Percentiles rank a stretch among this genome's conserved stretches.
phyloP scores from a whole-genome alignment of 2,329 filamentous ascomycete species.

The Pestalotiopsis fici region DNA sequence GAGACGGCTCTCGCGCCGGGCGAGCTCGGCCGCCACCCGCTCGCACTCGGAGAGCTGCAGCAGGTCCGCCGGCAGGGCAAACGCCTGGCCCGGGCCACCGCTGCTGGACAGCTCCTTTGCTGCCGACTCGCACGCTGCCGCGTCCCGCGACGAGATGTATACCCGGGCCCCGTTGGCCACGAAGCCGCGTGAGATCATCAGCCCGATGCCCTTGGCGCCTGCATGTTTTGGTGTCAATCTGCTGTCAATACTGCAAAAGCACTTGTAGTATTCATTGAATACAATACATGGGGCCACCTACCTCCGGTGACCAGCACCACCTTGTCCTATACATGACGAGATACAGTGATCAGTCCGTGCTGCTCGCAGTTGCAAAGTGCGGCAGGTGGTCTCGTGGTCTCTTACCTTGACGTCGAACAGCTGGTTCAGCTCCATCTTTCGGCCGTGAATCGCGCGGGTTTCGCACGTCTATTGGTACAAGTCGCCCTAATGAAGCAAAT shows the following conservation, averaged over 20 bases:
- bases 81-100: slow-evolving; percentile 50
- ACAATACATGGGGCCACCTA: slow-evolving; percentile 8
- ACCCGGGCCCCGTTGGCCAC: slow-evolving; percentile 64
- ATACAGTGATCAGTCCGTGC: slow-evolving; percentile 3
- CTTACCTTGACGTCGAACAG: slow-evolving; percentile 63
- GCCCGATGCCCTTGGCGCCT: slow-evolving; percentile 63
- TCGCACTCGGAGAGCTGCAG: slow-evolving; percentile 59
- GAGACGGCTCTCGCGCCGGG: slow-evolving; percentile 49
- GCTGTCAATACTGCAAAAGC: neutral
- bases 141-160: slow-evolving; percentile 67
- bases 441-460: neutral
- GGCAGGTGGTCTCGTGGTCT: neutral
- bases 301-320: slow-evolving; percentile 60
- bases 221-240: neutral
- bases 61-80: slow-evolving; percentile 64
- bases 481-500: neutral
- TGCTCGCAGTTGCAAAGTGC: neutral
- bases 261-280: too few species aligned
- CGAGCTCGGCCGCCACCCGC: slow-evolving; percentile 52
- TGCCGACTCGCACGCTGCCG: slow-evolving; percentile 54
- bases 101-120: slow-evolving; percentile 55
- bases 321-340: slow-evolving; percentile 44
- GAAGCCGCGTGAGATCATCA: slow-evolving; percentile 69
- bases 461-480: neutral
- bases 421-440: slow-evolving; percentile 52